These are phyloP conservation scores for Eryngium alpinum DNA, from an alignment of 140 eudicot genomes.

Conservation along the genomic window DNA sequence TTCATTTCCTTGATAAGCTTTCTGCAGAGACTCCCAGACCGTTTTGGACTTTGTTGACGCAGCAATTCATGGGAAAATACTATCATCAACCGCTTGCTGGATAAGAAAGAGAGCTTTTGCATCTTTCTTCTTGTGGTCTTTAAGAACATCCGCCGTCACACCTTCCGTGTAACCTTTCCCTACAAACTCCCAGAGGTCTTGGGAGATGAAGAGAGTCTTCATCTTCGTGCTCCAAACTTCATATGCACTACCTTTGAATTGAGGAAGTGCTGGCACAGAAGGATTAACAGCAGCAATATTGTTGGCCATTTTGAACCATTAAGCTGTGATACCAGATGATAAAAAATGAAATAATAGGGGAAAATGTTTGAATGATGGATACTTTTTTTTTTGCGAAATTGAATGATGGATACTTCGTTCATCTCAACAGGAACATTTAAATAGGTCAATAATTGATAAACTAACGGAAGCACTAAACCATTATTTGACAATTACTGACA, in stretches of 20 bases:
- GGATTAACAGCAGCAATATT: too few species aligned
- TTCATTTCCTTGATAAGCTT: neutral
- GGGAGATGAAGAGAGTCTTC: conserved; percentile 18
- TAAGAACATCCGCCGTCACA: neutral
- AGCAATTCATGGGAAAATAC: conserved; percentile 13
- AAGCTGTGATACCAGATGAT: too few species aligned
- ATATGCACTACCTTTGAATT: conserved; percentile 11
- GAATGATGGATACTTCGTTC: too few species aligned
- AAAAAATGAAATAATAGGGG: too few species aligned
- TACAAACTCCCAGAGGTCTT: conserved; percentile 11
- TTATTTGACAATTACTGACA: too few species aligned
- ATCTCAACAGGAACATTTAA: too few species aligned
- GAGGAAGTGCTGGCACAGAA: too few species aligned
- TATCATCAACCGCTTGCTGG: conserved; percentile 18
- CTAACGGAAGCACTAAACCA: too few species aligned
- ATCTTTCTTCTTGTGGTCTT: conserved; percentile 17
- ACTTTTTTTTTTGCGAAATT: too few species aligned
- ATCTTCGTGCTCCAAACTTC: conserved; percentile 9
- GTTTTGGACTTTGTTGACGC: conserved; percentile 3
- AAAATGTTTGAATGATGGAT: too few species aligned
- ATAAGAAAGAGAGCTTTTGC: conserved; percentile 18
- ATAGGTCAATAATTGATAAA: too few species aligned
- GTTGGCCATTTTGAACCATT: too few species aligned
- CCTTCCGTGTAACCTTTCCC: conserved; percentile 9
- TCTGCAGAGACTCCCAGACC: conserved; percentile 16